A percentile compares a stretch with the other conserved stretches of the same genome.
These are phyloP conservation scores for Suillus sp. DNA, from an alignment of 768 basidiomycete species.

Conservation along the genomic window DNA sequence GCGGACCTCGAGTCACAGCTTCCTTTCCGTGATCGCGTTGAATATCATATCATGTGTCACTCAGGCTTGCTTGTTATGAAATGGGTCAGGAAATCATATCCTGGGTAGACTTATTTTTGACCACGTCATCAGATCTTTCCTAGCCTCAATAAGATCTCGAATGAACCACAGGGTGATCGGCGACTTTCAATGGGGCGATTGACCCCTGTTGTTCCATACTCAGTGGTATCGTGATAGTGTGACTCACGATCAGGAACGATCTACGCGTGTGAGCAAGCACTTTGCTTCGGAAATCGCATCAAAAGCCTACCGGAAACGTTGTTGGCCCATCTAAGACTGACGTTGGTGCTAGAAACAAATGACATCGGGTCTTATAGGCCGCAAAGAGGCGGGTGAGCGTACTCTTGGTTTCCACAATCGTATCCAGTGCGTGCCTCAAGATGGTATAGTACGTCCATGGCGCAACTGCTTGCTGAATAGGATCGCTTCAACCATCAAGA, in stretches of 20 bases:
- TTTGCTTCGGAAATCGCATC: conserved; percentile 37
- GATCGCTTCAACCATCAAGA: conserved; percentile 22
- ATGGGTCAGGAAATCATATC: conserved; percentile 41
- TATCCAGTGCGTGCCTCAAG: conserved; percentile 49
- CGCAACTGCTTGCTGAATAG: conserved; percentile 40
- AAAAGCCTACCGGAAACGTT: conserved; percentile 33
- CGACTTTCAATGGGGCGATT: conserved; percentile 45
- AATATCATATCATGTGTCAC: conserved; percentile 46
- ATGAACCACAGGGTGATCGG: conserved; percentile 42
- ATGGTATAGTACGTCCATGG: conserved; percentile 65
- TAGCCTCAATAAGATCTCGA: conserved; percentile 37
- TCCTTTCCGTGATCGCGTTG: conserved; percentile 38
- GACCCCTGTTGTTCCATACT: conserved; percentile 42
- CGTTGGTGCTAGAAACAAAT: conserved; percentile 1
- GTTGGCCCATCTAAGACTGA: conserved; percentile 1
- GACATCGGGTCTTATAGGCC: background rate
- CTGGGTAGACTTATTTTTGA: conserved; percentile 36
- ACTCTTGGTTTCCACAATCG: conserved; percentile 45
- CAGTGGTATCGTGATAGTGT: conserved; percentile 51
- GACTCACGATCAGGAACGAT: conserved; percentile 42
- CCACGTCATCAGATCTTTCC: conserved; percentile 47
- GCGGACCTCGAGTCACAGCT: conserved; percentile 37
- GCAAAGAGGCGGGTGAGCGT: background rate
- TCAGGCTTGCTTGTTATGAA: conserved; percentile 40
- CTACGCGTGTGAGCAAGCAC: conserved; percentile 34